A percentile compares a stretch with the other conserved stretches of the same genome.
Evolutionary conservation across 306 rosid genomes (phyloP).

Genomic region (Prunus kanzakura): DNA sequence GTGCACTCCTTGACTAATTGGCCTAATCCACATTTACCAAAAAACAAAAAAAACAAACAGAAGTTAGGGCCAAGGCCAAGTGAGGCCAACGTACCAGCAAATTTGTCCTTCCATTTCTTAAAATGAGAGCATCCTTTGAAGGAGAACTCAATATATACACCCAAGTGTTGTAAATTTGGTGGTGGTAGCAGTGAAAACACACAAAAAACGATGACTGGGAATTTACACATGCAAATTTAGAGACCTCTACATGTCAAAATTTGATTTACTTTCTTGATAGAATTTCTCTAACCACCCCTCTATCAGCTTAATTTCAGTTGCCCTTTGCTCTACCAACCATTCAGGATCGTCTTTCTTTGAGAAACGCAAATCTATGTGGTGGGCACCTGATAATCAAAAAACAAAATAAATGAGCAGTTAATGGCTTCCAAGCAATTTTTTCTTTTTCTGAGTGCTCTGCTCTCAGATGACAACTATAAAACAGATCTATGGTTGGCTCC

Average conservation of each 20-base stretch:
- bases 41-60: too few species aligned
- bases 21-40: rapidly evolving
- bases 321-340: constrained; percentile 77
- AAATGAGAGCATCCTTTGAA: too few species aligned
- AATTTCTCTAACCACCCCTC: constrained; percentile 61
- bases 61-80: too few species aligned
- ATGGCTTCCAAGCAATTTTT: not conserved
- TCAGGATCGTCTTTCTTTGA: constrained; percentile 62
- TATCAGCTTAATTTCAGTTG: constrained; percentile 56
- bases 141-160: too few species aligned
- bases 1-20: too few species aligned
- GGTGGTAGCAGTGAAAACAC: not conserved
- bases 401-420: constrained; percentile 1
- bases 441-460: not conserved
- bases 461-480: not conserved
- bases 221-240: not conserved
- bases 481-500: not conserved
- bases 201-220: not conserved
- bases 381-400: constrained; percentile 52
- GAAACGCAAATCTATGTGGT: constrained; percentile 78
- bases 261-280: constrained; percentile 31
- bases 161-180: not conserved
- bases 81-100: too few species aligned
- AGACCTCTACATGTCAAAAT: constrained; percentile 23
- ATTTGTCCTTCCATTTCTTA: too few species aligned